Evolutionary conservation across 2,329 filamentous ascomycete species (phyloP), one percentile per base, ranked within the genome.

Genomic region (Mycosphaerelloides madeirae): DNA sequence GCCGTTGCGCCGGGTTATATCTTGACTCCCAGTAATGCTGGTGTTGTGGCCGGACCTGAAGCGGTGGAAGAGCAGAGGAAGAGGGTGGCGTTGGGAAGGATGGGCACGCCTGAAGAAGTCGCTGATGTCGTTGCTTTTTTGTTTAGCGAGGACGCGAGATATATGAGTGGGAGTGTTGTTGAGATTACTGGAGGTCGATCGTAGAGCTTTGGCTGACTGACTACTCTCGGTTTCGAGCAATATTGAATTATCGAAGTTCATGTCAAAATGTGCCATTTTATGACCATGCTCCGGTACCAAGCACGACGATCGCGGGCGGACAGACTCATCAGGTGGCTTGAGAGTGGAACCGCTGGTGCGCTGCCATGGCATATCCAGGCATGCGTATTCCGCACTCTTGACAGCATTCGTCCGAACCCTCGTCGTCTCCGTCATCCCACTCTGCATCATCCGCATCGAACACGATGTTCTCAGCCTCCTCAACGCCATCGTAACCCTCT

Each of bases 311-410:
- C n/a, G n/a, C n/a, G n/a, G n/a, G n/a, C n/a, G n/a, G n/a, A n/a
- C n/a, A n/a, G n/a, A n/a, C n/a, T n/a, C n/a, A 37, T 22, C 19
- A 5, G 5, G 22, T 16, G 11, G 33, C n/a, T 22, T 36, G 31
- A 13, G 25, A 16, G 58, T 80, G 77, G 56, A 74, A 79, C 18
- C 76, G 69, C 31, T 67, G 60, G 58, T 84, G 81, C 3, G 80
- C 79, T 4, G 68, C 56, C 61, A 79, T 69, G 5, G 80, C 80
- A 63, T 83, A 84, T 1, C 62, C 39, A 3, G 80, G 79, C 53
- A 83, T 73, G 3, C 61, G 52, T 39, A 76, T 68, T 8, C 74
- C 76, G 48, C 81, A 84, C 8, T 68, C 53, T 2, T 53, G 12
- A 67, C 67, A 63, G 73, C 79, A 38, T n/a, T 59, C 43, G 8